Conservation (phyloP, 805 yeast species). For the Saccharomycopsis vini region DNA sequence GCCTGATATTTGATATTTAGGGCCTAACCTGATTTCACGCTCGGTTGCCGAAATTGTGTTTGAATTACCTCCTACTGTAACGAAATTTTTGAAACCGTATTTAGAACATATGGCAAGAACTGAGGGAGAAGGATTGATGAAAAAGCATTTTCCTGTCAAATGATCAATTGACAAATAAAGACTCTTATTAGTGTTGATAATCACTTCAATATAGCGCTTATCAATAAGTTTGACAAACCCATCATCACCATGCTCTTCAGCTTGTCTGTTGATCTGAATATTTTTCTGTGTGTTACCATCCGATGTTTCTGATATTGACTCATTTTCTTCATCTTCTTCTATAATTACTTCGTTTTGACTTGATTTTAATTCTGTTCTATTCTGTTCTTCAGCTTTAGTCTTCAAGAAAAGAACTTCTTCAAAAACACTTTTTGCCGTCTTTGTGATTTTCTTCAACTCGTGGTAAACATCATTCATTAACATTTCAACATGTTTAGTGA, state of each 20-base stretch:
- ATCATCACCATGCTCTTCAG: too few relatives aligned
- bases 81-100: slow-evolving; percentile 15
- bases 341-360: not conserved
- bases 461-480: slow-evolving; percentile 8
- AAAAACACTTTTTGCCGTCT: not conserved
- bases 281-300: too few relatives aligned
- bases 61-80: not conserved
- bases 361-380: not conserved
- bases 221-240: slow-evolving; percentile 8
- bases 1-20: slow-evolving; percentile 5
- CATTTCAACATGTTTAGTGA: slow-evolving; percentile 14
- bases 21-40: slow-evolving; percentile 12
- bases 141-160: slow-evolving; percentile 16
- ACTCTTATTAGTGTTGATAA: slow-evolving; percentile 9
- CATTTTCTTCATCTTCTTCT: slow-evolving; percentile 4
- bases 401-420: not conserved
- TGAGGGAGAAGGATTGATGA: slow-evolving; percentile 19
- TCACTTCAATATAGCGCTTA: slow-evolving; percentile 7
- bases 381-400: not conserved
- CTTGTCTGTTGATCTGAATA: not conserved
- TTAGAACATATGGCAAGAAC: slow-evolving; percentile 15
- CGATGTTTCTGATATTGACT: too few relatives aligned
- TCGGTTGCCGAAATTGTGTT: slow-evolving; percentile 1
- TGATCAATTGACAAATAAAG: slow-evolving; percentile 14
- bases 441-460: not conserved